phyloP scores from a whole-genome alignment of 352 stramenopile genomes.

The Globisporangium rhizosaccharum region DNA sequence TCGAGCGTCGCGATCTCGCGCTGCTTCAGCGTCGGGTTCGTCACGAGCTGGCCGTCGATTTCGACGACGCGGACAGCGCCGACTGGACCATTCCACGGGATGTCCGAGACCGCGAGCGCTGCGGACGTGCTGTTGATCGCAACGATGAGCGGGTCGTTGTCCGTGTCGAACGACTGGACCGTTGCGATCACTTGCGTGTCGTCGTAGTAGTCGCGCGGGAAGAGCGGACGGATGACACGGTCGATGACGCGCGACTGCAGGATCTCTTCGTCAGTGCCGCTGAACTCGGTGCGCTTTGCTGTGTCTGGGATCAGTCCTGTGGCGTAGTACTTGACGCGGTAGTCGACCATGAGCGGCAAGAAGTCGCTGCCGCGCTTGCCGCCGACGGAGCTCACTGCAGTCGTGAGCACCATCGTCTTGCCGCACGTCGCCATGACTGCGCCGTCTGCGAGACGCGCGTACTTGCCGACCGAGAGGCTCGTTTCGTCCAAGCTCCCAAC shows the following conservation, averaged over 20 bases:
- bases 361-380: constrained; percentile 64
- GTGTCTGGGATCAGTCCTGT: constrained; percentile 87
- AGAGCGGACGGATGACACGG: constrained; percentile 92
- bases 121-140: constrained; percentile 87
- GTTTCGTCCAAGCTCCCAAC: constrained; percentile 48
- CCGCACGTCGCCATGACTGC: constrained; percentile 78
- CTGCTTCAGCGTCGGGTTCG: constrained; percentile 86
- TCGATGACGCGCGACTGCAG: constrained; percentile 96
- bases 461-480: constrained; percentile 64
- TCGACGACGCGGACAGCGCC: constrained; percentile 87
- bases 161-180: constrained; percentile 81
- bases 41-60: constrained; percentile 82
- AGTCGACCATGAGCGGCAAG: constrained; percentile 92
- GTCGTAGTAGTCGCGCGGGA: constrained; percentile 92
- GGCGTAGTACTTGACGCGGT: constrained; percentile 88
- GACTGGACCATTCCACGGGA: constrained; percentile 88
- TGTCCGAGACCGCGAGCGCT: constrained; percentile 78
- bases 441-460: constrained; percentile 82
- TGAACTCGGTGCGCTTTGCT: constrained; percentile 83
- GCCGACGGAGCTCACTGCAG: constrained; percentile 57
- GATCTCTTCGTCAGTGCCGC: constrained; percentile 93
- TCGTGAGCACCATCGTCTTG: constrained; percentile 85
- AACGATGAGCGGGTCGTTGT: constrained; percentile 85
- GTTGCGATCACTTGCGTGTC: constrained; percentile 94
- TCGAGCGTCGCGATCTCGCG: constrained; percentile 68